Base-by-base conservation (phyloP, 768 basidiomycete genomes). In the Dioszegia crocea region DNA sequence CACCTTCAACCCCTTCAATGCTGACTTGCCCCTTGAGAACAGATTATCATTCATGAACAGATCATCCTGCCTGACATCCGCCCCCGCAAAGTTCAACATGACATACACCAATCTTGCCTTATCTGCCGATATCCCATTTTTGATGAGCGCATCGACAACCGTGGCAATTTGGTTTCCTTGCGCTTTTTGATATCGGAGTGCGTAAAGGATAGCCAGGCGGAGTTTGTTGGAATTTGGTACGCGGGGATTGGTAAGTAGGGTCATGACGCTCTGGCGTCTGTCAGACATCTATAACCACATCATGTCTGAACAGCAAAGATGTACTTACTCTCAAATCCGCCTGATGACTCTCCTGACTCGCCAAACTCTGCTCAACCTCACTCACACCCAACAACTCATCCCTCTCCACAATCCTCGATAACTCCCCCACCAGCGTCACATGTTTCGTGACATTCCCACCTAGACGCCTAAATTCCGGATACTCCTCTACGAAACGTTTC, bases 401-500 rank as follows among this genome's bases (percentile, higher is more conserved):
- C 59, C 85, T 80, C 52, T 85, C 88, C 16, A 98, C 91, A 45
- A 98, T 78, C 60, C 94, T 82, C 71, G 91, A 94, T 60, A 99
- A 82, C 75, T 99, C 96, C 12, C 96, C 94, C 0, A 99, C 96
- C 23, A 99, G 79, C 6, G 94, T 90, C 21, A 98, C 96, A 70
- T 98, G 96, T 78, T 98, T 99, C 80, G 91, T 94, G 29, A 99
- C 96, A 75, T 99, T 99, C 9, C 93, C 93, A 0, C 96, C 92
- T 29, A 99, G 82, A 74, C 93, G 93, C 66, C 87, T 83, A 71
- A 98, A 97, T 77, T 99, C 96, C 0, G 96, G 96, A 78, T 94
- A 99, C 68, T 97, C 93, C 75, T 99, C 96, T 1, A 99, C 89
- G 67, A 94, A 94, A 9, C 83, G 85, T 76, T 98, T 98, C 96